Conservation (phyloP, 2,329 filamentous ascomycete genomes). For the Arthrocladium fulminans region DNA sequence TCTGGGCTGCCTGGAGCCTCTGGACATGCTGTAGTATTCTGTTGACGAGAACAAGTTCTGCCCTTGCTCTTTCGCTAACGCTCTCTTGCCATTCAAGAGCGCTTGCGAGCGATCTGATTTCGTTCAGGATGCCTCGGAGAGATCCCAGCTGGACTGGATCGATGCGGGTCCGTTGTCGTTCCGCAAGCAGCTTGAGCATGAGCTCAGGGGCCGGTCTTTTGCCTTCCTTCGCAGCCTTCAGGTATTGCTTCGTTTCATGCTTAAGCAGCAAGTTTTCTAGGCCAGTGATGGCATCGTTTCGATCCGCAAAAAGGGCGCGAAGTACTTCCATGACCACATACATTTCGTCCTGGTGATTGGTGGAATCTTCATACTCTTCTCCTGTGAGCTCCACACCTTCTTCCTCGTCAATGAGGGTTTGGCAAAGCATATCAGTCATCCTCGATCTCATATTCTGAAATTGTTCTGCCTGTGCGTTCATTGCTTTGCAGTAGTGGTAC, state of each 20-base stretch:
- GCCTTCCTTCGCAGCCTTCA: conserved; percentile 51
- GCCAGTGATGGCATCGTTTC: conserved; percentile 67
- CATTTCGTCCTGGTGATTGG: conserved; percentile 78
- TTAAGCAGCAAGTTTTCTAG: conserved; percentile 65
- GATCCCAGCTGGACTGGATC: conserved; percentile 47
- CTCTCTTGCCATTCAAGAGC: conserved; percentile 51
- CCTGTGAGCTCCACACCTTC: conserved; percentile 67
- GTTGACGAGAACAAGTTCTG: conserved; percentile 59
- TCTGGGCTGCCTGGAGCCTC: conserved; percentile 43
- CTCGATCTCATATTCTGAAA: conserved; percentile 67
- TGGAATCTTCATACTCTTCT: conserved; percentile 81
- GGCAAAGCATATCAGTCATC: conserved; percentile 61
- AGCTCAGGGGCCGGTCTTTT: conserved; percentile 64
- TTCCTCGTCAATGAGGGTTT: conserved; percentile 75
- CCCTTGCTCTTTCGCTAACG: conserved; percentile 46
- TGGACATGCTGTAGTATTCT: conserved; percentile 54
- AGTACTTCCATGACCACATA: conserved; percentile 77
- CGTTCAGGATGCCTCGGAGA: conserved; percentile 59
- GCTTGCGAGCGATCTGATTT: conserved; percentile 56
- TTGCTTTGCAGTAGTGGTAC: conserved; percentile 52
- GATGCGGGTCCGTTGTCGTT: conserved; percentile 38
- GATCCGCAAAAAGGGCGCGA: conserved; percentile 66
- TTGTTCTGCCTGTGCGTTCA: conserved; percentile 64
- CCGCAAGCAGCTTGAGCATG: conserved; percentile 41
- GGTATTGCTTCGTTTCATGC: conserved; percentile 59